Evolutionary conservation across 441 rosid genomes (phyloP), one percentile per base, ranked within the genome.

Genomic region (Breynia disticha): DNA sequence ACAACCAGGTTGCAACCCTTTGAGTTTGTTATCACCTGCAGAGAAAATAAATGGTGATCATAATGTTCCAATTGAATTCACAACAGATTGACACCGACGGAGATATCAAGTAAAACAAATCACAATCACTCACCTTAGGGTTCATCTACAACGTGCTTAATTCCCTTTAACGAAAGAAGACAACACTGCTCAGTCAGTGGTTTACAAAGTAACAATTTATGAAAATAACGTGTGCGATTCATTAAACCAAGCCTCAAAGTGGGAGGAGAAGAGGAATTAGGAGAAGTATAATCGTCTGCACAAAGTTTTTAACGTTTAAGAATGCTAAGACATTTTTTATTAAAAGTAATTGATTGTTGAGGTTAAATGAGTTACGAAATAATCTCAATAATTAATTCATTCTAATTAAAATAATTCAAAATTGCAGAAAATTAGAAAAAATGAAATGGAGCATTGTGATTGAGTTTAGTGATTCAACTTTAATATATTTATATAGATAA

Each of bases 131-230:
- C 50, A 87, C 99, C 97, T 93, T 97, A 50, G 99, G 99, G 64
- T 97, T 97, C 99, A 93, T 87, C 99, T 97, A 93, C 66, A 87
- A 87, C 13, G 99, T 97, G 74, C 99, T 93, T n/a, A n/a, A n/a
- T n/a, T 65, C 99, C 99, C 74, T 82, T 89, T 74, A 93, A 75
- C 28, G 99, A 93, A 22, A 93, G 69, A 5, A 95, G 96, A 64
- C 96, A 89, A 8, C 95, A 93, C 63, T 86, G 95, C n/a, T n/a
- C n/a, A n/a, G 44, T 95, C 97, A 48, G 89, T 80, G 35, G 89
- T 89, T 97, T 93, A 86, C 70, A 76, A 54, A 65, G 5, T 19
- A 16, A 52, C 10, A 16, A 35, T 60, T 20, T 43, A 7, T n/a
- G 18, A 11, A 60, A 55, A 16, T 13, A 19, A 7, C 1, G 13